phyloP scores from a whole-genome alignment of 2,329 filamentous ascomycete species.

The Alternaria arborescens region DNA sequence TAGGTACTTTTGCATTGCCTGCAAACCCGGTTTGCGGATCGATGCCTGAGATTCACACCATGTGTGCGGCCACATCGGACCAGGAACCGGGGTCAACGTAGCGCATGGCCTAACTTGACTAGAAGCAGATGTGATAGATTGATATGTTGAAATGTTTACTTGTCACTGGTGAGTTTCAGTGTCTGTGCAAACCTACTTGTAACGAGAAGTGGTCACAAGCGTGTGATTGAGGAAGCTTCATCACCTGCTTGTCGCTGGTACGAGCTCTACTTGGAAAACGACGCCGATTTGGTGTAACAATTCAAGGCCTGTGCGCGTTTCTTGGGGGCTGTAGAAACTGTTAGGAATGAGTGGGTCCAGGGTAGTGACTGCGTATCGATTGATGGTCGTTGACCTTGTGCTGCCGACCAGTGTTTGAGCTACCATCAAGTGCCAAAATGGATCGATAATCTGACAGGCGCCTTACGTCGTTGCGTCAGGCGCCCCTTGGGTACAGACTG shows the following conservation, averaged over 20 bases:
- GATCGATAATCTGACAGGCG: slow-evolving; percentile 21
- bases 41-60: slow-evolving; percentile 11
- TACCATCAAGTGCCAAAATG: slow-evolving; percentile 9
- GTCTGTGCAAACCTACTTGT: slow-evolving; percentile 20
- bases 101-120: slow-evolving; percentile 1
- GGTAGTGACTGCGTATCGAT: background rate
- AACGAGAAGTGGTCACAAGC: slow-evolving; percentile 23
- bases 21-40: slow-evolving; percentile 32
- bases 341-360: background rate
- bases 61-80: slow-evolving; percentile 4
- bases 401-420: slow-evolving; percentile 4
- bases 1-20: slow-evolving; percentile 18
- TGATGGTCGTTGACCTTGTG: slow-evolving; percentile 9
- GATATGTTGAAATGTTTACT: slow-evolving; percentile 2
- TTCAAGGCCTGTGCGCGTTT: background rate
- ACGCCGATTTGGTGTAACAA: slow-evolving; percentile 3
- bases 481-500: slow-evolving; percentile 18
- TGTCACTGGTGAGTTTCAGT: slow-evolving; percentile 4
- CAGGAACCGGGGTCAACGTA: slow-evolving; percentile 10
- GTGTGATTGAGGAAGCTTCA: slow-evolving; percentile 19
- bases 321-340: background rate
- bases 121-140: slow-evolving; percentile 7
- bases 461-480: slow-evolving; percentile 17
- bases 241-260: slow-evolving; percentile 5
- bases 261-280: background rate